Evolutionary conservation across 2,329 filamentous ascomycete genomes (phyloP).

Genomic region (Colletotrichum tabaci): DNA sequence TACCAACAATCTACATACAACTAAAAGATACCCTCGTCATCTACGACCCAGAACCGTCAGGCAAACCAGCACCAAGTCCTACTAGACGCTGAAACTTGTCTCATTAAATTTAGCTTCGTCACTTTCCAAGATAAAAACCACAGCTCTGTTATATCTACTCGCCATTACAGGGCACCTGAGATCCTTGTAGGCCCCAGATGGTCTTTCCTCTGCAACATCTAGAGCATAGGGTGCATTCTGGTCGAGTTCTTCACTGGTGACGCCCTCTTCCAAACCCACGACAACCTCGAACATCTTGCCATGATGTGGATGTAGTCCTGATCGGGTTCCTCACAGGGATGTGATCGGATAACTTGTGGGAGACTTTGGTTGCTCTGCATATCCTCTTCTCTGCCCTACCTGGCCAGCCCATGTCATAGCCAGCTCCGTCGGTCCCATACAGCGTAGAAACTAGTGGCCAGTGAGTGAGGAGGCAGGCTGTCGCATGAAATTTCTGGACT

Average conservation of each 20-base stretch:
- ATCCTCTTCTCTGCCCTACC: background rate
- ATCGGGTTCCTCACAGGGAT: no score
- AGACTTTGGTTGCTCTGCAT: background rate
- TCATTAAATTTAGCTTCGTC: conserved; percentile 81
- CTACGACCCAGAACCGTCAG: conserved; percentile 70
- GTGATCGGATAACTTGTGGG: no score
- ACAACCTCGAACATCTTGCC: conserved; percentile 80
- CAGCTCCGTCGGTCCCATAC: conserved; percentile 3
- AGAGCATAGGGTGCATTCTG: conserved; percentile 81
- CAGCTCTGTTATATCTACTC: conserved; percentile 78
- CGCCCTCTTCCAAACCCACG: conserved; percentile 80
- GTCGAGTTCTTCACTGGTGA: conserved; percentile 82
- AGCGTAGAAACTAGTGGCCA: background rate
- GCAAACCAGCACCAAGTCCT: conserved; percentile 76
- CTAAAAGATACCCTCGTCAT: conserved; percentile 78
- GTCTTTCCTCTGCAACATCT: conserved; percentile 82
- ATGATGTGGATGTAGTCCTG: conserved; percentile 75
- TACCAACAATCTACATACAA: conserved; percentile 82
- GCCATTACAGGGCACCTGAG: conserved; percentile 79
- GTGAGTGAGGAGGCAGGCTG: no score
- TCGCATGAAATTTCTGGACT: conserved; percentile 5
- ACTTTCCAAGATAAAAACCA: conserved; percentile 83
- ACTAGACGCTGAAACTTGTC: conserved; percentile 77
- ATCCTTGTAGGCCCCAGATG: conserved; percentile 80
- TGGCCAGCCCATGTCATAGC: conserved; percentile 2